Conservation (phyloP, 345 rosid genomes). For the Arabidopsis thaliana region DNA sequence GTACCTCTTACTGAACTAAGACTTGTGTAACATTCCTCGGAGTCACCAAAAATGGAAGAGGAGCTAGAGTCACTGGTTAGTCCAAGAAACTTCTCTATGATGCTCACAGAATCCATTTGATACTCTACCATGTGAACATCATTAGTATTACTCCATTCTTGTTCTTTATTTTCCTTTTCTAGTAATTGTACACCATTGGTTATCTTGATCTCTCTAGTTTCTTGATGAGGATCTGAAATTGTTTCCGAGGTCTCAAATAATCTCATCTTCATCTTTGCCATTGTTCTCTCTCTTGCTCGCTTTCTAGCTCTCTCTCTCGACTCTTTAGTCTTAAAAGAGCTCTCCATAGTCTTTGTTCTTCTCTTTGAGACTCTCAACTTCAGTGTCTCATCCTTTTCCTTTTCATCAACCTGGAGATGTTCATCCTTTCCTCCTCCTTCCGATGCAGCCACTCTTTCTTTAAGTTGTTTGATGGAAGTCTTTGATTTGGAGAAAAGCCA, state of each 20-base stretch:
- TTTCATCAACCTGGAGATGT: conserved; percentile 15
- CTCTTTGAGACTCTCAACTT: conserved; percentile 30
- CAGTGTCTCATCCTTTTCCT: conserved; percentile 25
- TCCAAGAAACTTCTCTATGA: conserved; percentile 65
- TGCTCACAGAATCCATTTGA: conserved; percentile 54
- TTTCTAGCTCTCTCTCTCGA: conserved; percentile 67
- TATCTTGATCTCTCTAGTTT: conserved; percentile 48
- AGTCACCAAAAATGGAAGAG: conserved; percentile 35
- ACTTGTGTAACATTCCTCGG: conserved; percentile 40
- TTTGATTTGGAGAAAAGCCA: conserved; percentile 81
- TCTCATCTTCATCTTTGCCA: conserved; percentile 55
- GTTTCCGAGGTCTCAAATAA: conserved; percentile 29
- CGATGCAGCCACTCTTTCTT: conserved; percentile 44
- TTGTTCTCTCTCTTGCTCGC: conserved; percentile 76
- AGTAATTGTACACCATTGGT: conserved; percentile 27
- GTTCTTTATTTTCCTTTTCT: conserved; percentile 42
- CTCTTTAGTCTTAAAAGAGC: conserved; percentile 43
- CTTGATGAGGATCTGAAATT: conserved; percentile 43
- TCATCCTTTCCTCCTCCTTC: conserved; percentile 26
- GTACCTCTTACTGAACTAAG: conserved; percentile 30
- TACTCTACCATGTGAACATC: conserved; percentile 35
- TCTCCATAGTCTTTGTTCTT: conserved; percentile 31
- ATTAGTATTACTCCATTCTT: conserved; percentile 30
- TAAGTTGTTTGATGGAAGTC: conserved; percentile 65
- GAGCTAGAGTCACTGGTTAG: conserved; percentile 40